These are phyloP conservation scores for Trichocomaceae sp. DNA, from an alignment of 2,329 filamentous ascomycete genomes.

Conservation along the genomic window DNA sequence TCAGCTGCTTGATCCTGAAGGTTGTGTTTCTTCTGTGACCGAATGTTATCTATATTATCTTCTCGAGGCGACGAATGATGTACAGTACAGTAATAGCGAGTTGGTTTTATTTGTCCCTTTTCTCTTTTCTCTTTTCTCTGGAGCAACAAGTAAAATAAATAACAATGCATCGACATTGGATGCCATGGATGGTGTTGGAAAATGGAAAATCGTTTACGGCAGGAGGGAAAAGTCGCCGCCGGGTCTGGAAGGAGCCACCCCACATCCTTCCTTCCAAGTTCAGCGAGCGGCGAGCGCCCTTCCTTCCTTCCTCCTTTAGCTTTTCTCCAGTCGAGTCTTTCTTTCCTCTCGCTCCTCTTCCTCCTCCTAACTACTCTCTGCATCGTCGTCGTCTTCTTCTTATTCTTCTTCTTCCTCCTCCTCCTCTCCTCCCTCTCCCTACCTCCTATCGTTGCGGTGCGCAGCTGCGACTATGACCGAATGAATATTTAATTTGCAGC, in stretches of 20 bases:
- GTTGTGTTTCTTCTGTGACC: not conserved
- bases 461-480: not conserved
- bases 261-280: not conserved
- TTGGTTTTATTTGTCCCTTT: not conserved
- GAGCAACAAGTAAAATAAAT: too few species aligned
- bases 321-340: not conserved
- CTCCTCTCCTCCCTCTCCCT: not conserved
- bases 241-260: not conserved
- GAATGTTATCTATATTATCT: not conserved
- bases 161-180: too few species aligned
- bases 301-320: not conserved
- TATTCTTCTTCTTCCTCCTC: too few species aligned
- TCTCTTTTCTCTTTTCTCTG: too few species aligned
- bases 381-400: too few species aligned
- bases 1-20: not conserved
- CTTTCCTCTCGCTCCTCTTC: not conserved
- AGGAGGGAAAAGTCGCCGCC: too few species aligned
- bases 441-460: not conserved
- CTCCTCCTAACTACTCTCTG: too few species aligned
- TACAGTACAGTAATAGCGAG: not conserved
- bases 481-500: constrained; percentile 1
- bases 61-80: not conserved
- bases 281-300: too few species aligned
- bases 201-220: too few species aligned
- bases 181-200: too few species aligned